Base-by-base conservation (phyloP, 768 basidiomycete genomes). In the Calocera cornea region DNA sequence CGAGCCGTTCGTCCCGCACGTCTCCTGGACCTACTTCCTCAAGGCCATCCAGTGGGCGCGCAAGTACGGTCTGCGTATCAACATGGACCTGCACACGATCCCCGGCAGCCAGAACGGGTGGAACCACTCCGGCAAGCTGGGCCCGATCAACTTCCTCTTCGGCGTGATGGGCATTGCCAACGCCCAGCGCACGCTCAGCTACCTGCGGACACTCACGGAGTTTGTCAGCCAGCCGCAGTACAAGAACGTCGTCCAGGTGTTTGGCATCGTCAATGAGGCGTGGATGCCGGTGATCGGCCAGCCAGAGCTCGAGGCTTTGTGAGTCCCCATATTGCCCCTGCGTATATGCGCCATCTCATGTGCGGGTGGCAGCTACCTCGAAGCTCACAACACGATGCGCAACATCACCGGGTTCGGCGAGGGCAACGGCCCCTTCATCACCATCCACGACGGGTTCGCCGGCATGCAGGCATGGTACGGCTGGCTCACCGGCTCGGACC, bases 91-190 rank as follows among this genome's bases (percentile, higher is more conserved):
- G 36, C 89, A 91, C 74, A 82, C 88, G 2, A 80, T 87, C 29
- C 91, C 92, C 34, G 92, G 92, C 44, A 85, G 84, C 54, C 89
- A 90, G 72, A 90, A 89, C 74, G 89, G 87, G 78, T 74, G 84
- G 86, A 80, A 86, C 78, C 79, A 81, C 73, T 76, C 75, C 33
- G 80, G 79, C 5, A 81, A 80, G 74, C 49, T 72, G 10, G 90
- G 89, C 2, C 76, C 76, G 27, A 76, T 88, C 73, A 89, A 90
- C 72, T 83, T 86, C 69, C 69, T 88, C 70, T 76, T 79, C 66
- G 86, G 87, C 19, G 84, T 86, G 66, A 93, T 93, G 91, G 92
- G 92, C 17, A 71, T 92, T 63, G 90, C 90, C 50, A 94, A 94
- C 73, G 92, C 89, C 11, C 82, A 93, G 75, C 82, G 92, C 27